phyloP scores from a whole-genome alignment of 192 early-diverging fungal genomes.

The Entomortierella beljakovae region DNA sequence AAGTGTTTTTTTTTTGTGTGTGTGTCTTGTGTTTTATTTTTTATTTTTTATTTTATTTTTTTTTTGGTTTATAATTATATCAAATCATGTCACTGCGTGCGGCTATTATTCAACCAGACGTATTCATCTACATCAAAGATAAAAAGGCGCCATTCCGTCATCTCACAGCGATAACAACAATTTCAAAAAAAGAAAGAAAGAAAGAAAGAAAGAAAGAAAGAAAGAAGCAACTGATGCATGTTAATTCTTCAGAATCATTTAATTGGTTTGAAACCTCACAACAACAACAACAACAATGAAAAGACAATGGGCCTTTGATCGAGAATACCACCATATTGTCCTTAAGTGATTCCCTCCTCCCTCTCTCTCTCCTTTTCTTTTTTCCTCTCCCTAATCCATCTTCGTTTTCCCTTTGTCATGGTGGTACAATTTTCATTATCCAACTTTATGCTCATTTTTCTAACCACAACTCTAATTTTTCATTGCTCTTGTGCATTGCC shows the following conservation, averaged over 20 bases:
- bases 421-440: constrained; percentile 6
- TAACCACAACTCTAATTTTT: not conserved
- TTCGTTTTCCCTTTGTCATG: not conserved
- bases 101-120: too few species aligned
- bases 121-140: too few species aligned
- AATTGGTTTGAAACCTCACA: too few species aligned
- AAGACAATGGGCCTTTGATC: too few species aligned
- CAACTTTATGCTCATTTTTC: not conserved
- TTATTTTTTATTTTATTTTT: not conserved
- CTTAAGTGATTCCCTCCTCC: too few species aligned
- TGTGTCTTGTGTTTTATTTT: not conserved
- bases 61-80: not conserved
- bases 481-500: constrained; percentile 63
- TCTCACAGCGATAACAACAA: too few species aligned
- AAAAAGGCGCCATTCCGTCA: not conserved
- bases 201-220: not conserved
- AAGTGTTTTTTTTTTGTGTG: too few species aligned
- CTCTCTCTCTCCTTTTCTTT: too few species aligned
- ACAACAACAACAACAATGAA: too few species aligned
- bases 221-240: not conserved
- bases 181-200: not conserved
- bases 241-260: too few species aligned
- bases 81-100: too few species aligned
- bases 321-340: too few species aligned
- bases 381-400: not conserved